Percentiles rank a stretch among this genome's conserved stretches.
These are phyloP conservation scores for Clarireedia homoeocarpa DNA, from an alignment of 2,329 filamentous ascomycete species.

Conservation along the genomic window DNA sequence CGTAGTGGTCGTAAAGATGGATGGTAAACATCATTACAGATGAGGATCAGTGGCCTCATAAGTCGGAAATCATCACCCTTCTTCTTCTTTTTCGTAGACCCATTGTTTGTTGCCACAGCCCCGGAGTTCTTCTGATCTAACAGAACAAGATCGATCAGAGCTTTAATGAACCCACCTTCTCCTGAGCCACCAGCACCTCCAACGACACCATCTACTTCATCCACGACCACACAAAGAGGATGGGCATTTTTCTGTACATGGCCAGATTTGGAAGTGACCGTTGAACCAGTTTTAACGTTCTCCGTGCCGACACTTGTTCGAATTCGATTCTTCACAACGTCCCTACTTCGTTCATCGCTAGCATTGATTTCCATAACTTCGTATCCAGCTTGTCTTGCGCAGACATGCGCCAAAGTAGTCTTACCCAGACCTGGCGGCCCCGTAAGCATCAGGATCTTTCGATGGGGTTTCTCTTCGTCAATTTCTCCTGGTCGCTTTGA, in stretches of 20 bases:
- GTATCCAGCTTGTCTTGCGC: constrained; percentile 89
- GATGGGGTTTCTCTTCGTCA: constrained; percentile 67
- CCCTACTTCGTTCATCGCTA: constrained; percentile 83
- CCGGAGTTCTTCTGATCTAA: constrained; percentile 74
- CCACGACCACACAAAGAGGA: constrained; percentile 88
- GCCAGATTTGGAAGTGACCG: constrained; percentile 43
- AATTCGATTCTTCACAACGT: constrained; percentile 87
- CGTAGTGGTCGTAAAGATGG: constrained; percentile 78
- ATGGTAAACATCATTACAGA: constrained; percentile 97
- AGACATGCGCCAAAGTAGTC: constrained; percentile 93
- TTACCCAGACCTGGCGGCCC: constrained; percentile 92
- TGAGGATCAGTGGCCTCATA: constrained; percentile 80
- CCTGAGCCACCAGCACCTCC: constrained; percentile 67
- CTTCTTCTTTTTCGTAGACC: constrained; percentile 41
- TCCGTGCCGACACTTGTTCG: constrained; percentile 89
- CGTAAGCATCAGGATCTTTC: constrained; percentile 83
- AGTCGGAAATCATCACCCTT: constrained; percentile 82
- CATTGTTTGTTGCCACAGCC: constrained; percentile 27
- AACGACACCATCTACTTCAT: constrained; percentile 94
- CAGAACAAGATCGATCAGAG: constrained; percentile 81
- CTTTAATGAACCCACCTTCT: constrained; percentile 92
- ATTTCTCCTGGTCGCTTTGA: constrained; percentile 36
- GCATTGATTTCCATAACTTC: constrained; percentile 97
- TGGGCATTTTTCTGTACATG: constrained; percentile 64
- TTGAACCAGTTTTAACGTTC: constrained; percentile 69